Evolutionary conservation across 371 early-diverging fungal genomes (phyloP).

Genomic region (Mucor indicus): DNA sequence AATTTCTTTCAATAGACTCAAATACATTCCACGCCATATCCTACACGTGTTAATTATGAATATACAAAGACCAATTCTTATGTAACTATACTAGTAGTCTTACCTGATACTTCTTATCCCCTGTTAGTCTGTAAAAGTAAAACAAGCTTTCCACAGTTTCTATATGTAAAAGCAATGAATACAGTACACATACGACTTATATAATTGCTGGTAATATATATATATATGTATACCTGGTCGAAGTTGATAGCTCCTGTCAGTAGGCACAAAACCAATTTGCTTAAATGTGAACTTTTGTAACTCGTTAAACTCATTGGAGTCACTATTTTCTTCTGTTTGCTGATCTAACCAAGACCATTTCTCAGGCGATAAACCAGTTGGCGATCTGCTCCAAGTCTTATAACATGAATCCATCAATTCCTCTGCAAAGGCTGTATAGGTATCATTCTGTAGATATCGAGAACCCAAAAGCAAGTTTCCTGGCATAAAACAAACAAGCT

Average conservation of each 20-base stretch:
- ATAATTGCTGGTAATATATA: too few species aligned
- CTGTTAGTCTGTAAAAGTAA: slow-evolving; percentile 70
- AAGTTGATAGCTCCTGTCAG: slow-evolving; percentile 38
- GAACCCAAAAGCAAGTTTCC: slow-evolving; percentile 42
- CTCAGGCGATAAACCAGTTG: slow-evolving; percentile 44
- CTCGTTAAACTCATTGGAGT: slow-evolving; percentile 9
- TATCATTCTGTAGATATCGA: slow-evolving; percentile 26
- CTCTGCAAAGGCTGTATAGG: slow-evolving; percentile 18
- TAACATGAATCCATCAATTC: slow-evolving; percentile 43
- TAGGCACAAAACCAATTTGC: slow-evolving; percentile 22
- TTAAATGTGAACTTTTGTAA: slow-evolving; percentile 26
- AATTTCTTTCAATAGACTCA: slow-evolving; percentile 63
- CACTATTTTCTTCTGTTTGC: slow-evolving; percentile 15
- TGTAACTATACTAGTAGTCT: neutral
- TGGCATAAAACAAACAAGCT: slow-evolving; percentile 48
- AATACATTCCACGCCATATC: slow-evolving; percentile 74
- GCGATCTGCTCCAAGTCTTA: slow-evolving; percentile 33
- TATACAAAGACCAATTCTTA: neutral
- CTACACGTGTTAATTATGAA: slow-evolving; percentile 2
- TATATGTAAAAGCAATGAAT: slow-evolving; percentile 11
- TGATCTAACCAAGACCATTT: slow-evolving; percentile 45
- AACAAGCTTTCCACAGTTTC: slow-evolving; percentile 81
- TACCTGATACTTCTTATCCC: slow-evolving; percentile 62
- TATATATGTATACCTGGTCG: slow-evolving; percentile 40
- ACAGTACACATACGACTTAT: too few species aligned